phyloP scores from a whole-genome alignment of 768 basidiomycete genomes.

The Termitomyces eurrhizus region DNA sequence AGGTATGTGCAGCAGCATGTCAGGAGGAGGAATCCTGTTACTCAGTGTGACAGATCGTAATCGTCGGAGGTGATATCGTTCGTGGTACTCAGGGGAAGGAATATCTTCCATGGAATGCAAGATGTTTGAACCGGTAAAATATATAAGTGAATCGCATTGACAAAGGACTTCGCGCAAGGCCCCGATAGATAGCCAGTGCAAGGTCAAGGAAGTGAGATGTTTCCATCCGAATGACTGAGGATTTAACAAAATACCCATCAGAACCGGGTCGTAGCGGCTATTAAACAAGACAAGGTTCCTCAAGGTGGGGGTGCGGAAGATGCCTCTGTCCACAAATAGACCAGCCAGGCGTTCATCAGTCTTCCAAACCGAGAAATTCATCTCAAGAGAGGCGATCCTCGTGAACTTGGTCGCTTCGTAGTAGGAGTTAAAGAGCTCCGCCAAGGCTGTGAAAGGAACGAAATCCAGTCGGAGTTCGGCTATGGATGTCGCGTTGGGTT shows the following conservation, averaged over 20 bases:
- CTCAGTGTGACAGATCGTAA: constrained; percentile 1
- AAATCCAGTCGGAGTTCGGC: constrained; percentile 3
- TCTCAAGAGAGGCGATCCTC: constrained; percentile 1
- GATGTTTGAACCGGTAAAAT: constrained; percentile 6
- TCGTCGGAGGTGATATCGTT: neutral
- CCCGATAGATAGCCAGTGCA: neutral
- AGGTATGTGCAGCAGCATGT: neutral
- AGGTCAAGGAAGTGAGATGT: constrained; percentile 1
- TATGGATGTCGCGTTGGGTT: neutral
- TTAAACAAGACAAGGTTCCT: constrained; percentile 2
- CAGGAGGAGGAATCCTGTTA: neutral
- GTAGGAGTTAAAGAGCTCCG: neutral
- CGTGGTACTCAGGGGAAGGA: neutral
- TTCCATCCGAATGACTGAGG: constrained; percentile 1
- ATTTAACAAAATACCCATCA: neutral
- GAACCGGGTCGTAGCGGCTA: neutral
- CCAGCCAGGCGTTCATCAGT: neutral
- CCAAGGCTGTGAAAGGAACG: constrained; percentile 3
- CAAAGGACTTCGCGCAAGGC: neutral
- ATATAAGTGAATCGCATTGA: neutral
- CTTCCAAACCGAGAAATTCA: constrained; percentile 2
- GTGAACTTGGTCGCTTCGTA: neutral
- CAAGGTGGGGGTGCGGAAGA: constrained; percentile 3
- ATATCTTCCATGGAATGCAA: neutral
- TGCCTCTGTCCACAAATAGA: neutral